Evolutionary conservation across 139 green algal species (phyloP).

Genomic region (Zygnema cylindricum): DNA sequence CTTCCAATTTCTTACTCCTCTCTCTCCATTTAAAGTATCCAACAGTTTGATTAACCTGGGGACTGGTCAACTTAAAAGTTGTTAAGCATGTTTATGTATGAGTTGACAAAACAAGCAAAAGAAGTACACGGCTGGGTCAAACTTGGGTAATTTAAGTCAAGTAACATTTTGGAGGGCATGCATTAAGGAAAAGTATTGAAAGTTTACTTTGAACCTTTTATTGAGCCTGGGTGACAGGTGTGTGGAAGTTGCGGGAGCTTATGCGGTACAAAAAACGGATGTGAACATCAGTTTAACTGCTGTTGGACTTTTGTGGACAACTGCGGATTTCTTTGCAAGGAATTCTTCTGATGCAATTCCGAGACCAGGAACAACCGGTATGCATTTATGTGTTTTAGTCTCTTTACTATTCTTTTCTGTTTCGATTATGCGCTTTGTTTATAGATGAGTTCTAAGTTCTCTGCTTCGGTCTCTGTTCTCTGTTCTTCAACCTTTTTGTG

Average conservation of each 20-base stretch:
- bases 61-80: background rate
- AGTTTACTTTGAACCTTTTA: background rate
- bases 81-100: background rate
- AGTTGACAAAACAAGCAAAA: background rate
- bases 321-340: constrained; percentile 71
- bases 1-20: no score
- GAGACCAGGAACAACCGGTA: background rate
- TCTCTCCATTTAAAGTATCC: no score
- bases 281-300: constrained; percentile 91
- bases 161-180: background rate
- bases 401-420: background rate
- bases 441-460: background rate
- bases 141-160: background rate
- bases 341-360: background rate
- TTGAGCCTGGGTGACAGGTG: constrained; percentile 24
- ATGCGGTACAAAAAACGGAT: constrained; percentile 68
- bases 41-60: constrained; percentile 4
- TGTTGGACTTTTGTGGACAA: constrained; percentile 89
- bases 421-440: background rate
- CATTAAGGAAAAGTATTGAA: no score
- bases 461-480: no score
- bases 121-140: background rate
- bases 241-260: constrained; percentile 44
- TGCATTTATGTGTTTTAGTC: no score
- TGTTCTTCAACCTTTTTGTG: no score